Conservation (phyloP, 1,284 basidiomycete genomes). For the Xerocomus minutiporus region DNA sequence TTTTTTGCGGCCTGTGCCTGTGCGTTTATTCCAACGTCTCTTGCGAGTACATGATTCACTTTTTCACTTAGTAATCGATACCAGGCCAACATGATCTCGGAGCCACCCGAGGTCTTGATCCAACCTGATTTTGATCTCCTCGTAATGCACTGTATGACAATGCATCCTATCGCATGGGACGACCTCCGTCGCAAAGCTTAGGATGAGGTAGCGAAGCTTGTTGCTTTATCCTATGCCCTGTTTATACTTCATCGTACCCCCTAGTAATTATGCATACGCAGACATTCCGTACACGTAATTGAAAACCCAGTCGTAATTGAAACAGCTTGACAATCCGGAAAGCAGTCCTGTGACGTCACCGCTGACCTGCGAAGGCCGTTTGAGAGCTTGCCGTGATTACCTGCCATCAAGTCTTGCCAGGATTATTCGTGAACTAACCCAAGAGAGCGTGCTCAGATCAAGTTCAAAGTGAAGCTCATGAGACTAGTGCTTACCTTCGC, state of each 20-base stretch:
- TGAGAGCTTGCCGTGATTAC: too few relatives aligned
- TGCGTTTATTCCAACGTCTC: slow-evolving; percentile 30
- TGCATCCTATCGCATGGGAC: slow-evolving; percentile 30
- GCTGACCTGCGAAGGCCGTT: too few relatives aligned
- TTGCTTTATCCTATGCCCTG: slow-evolving; percentile 11
- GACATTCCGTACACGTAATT: slow-evolving; percentile 8
- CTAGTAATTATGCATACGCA: slow-evolving; percentile 16
- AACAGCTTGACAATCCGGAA: too few relatives aligned
- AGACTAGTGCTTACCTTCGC: too few relatives aligned
- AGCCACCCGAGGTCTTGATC: slow-evolving; percentile 32
- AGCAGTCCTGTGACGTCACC: too few relatives aligned
- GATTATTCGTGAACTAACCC: too few relatives aligned
- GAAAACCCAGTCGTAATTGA: neutral
- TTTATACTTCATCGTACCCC: slow-evolving; percentile 16
- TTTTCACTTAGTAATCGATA: slow-evolving; percentile 30
- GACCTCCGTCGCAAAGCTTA: slow-evolving; percentile 23
- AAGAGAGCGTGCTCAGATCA: too few relatives aligned
- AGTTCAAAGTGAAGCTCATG: too few relatives aligned
- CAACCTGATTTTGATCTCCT: slow-evolving; percentile 31
- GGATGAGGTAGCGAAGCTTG: neutral
- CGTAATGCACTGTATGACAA: slow-evolving; percentile 28
- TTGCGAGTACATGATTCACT: neutral
- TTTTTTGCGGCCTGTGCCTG: slow-evolving; percentile 50
- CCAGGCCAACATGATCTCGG: slow-evolving; percentile 24
- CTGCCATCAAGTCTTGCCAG: too few relatives aligned